A percentile compares a stretch with the other conserved stretches of the same genome.
Conservation (phyloP, 1,139 yeast genomes). For the Nadsonia starkeyi-henricii region DNA sequence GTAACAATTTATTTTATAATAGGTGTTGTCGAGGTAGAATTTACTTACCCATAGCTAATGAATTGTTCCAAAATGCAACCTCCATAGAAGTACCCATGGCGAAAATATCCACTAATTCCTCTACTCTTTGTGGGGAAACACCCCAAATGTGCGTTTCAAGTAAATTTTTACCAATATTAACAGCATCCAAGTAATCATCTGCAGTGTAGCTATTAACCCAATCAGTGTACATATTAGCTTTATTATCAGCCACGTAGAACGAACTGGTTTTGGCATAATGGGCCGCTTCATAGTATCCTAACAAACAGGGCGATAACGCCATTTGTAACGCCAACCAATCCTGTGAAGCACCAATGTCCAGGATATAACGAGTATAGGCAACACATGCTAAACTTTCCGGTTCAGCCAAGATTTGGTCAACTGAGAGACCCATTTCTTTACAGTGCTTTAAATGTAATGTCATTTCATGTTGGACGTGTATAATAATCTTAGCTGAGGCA, state of each 20-base stretch:
- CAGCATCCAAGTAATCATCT: constrained; percentile 42
- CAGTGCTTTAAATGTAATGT: constrained; percentile 42
- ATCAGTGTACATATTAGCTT: constrained; percentile 27
- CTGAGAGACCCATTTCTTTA: constrained; percentile 32
- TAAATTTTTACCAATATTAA: constrained; percentile 33
- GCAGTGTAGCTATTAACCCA: constrained; percentile 55
- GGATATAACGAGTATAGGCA: constrained; percentile 47
- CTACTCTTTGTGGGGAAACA: constrained; percentile 29
- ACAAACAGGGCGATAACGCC: constrained; percentile 64
- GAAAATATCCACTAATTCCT: constrained; percentile 43
- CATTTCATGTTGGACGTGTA: constrained; percentile 42
- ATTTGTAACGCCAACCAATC: constrained; percentile 54
- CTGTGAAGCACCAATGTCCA: constrained; percentile 35
- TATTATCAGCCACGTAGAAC: constrained; percentile 3
- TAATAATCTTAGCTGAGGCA: constrained; percentile 38
- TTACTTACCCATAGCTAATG: constrained; percentile 15
- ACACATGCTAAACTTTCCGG: constrained; percentile 42
- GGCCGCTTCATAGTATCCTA: constrained; percentile 56
- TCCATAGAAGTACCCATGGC: constrained; percentile 46
- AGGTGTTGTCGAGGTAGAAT: too few species aligned
- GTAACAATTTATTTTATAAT: too few species aligned
- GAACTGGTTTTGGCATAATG: constrained; percentile 11
- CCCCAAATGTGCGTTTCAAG: constrained; percentile 32
- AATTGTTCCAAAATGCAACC: constrained; percentile 45
- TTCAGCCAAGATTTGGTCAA: constrained; percentile 32